phyloP scores from a whole-genome alignment of 371 early-diverging fungal genomes.

The Fennellomyces sp. region DNA sequence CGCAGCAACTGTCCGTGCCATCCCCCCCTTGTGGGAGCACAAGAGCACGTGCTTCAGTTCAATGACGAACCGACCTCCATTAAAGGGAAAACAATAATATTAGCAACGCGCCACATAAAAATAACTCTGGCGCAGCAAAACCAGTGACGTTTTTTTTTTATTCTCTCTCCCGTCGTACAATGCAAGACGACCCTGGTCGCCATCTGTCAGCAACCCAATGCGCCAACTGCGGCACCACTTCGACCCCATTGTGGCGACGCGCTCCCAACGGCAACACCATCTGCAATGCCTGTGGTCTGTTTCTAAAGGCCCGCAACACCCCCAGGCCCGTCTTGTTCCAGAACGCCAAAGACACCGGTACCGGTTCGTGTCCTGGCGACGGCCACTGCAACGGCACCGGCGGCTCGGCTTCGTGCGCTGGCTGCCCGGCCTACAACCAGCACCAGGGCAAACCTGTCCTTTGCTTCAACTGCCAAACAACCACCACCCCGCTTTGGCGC shows the following conservation, averaged over 20 bases:
- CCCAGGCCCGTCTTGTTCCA: constrained; percentile 49
- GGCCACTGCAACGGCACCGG: constrained; percentile 83
- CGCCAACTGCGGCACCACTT: constrained; percentile 83
- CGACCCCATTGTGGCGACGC: constrained; percentile 92
- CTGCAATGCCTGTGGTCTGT: constrained; percentile 92
- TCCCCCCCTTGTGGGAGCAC: too few relatives aligned
- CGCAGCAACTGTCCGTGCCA: too few relatives aligned
- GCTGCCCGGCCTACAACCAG: constrained; percentile 80
- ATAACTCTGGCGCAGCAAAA: too few relatives aligned
- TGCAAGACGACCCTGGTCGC: too few relatives aligned
- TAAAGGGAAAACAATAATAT: too few relatives aligned
- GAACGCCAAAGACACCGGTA: constrained; percentile 15
- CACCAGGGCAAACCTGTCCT: constrained; percentile 54
- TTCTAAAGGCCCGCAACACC: constrained; percentile 49
- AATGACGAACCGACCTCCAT: too few relatives aligned
- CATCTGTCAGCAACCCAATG: constrained; percentile 45
- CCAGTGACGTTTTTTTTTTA: too few relatives aligned
- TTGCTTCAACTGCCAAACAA: constrained; percentile 83
- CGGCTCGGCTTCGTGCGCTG: constrained; percentile 72
- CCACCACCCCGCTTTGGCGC: constrained; percentile 92
- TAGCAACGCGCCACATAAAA: too few relatives aligned
- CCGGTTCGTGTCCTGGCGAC: constrained; percentile 76
- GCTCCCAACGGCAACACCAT: constrained; percentile 79
- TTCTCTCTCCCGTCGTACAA: too few relatives aligned
- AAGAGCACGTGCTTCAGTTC: too few relatives aligned